Base-by-base conservation (phyloP, 2,329 filamentous ascomycete species). In the Aspergillus intermedius region DNA sequence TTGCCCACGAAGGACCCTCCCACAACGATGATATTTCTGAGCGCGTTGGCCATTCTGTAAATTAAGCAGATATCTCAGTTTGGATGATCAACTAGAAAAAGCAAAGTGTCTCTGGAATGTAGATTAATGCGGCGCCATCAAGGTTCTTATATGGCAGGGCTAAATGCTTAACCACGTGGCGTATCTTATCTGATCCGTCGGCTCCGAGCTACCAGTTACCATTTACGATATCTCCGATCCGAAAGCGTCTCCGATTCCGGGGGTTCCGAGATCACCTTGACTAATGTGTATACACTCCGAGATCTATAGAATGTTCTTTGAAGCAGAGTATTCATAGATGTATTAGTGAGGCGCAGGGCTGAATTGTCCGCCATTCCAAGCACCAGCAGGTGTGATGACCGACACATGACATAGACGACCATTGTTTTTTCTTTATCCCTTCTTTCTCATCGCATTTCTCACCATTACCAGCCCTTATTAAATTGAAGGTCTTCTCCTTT, bases 1-100 rank as follows among this genome's bases (percentile, higher is more conserved):
- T 61, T 60, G 22, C 65, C 65, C 19, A 68, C 65, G 47, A 67
- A 68, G 4, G 65, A 68, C 6, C 65, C 65, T 12, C 65, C 65
- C 17, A 68, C 58, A 7, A 68, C 63, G 25, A 68, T 57, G n/a
- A 68, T 58, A 46, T 68, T 68, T 13, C 61, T 61, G 17, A 67
- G 47, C n/a, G 59, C 37, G 19, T 37, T 51, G 6, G 58, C 51
- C 64, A 68, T 67, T 32, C 35, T 58, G 32, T 25, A 7, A 8
- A n/a, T 15, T 30, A 12, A 12, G 13, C 15, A 44, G 22, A 30
- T 44, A 13, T 44, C 7, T 21, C 4, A 17, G n/a, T 10, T 21
- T 13, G n/a, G 12, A 9, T 10, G 3, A 21, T 32, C 7, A 32
- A 19, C 30, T 28, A 30, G 25, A 44, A 30, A 28, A 25, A 17